phyloP scores from a whole-genome alignment of 257 asterid genomes.

The Ilex aquifolium region DNA sequence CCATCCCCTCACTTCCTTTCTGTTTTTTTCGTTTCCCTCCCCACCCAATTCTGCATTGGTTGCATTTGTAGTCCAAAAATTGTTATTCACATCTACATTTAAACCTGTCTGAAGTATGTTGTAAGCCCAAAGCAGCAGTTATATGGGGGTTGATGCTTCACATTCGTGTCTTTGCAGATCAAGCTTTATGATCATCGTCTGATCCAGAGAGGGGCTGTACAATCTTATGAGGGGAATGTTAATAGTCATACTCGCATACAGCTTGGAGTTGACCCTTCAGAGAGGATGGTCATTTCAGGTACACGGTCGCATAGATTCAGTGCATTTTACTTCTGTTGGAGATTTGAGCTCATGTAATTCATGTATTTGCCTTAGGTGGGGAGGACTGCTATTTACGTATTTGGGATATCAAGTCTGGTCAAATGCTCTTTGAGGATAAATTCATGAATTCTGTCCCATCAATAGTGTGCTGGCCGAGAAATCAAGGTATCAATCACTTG shows the following conservation, averaged over 20 bases:
- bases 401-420: constrained; percentile 84
- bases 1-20: too few species aligned
- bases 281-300: constrained; percentile 77
- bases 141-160: neutral
- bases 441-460: constrained; percentile 60
- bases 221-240: constrained; percentile 70
- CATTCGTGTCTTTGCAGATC: constrained; percentile 38
- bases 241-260: constrained; percentile 75
- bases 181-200: constrained; percentile 82
- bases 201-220: constrained; percentile 64
- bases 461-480: constrained; percentile 74
- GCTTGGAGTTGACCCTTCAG: constrained; percentile 86
- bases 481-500: constrained; percentile 23
- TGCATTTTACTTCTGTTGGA: constrained; percentile 2
- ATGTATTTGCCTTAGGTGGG: constrained; percentile 46
- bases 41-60: too few species aligned
- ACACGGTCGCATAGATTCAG: constrained; percentile 3
- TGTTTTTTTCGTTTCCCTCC: too few species aligned
- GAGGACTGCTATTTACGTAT: constrained; percentile 78
- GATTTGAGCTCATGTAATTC: constrained; percentile 7
- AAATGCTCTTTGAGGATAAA: constrained; percentile 57
- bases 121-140: neutral
- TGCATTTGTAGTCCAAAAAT: too few species aligned
- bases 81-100: too few species aligned
- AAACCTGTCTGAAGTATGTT: too few species aligned